Base-by-base conservation (phyloP, 352 stramenopile genomes). In the Pythium aquatile region DNA sequence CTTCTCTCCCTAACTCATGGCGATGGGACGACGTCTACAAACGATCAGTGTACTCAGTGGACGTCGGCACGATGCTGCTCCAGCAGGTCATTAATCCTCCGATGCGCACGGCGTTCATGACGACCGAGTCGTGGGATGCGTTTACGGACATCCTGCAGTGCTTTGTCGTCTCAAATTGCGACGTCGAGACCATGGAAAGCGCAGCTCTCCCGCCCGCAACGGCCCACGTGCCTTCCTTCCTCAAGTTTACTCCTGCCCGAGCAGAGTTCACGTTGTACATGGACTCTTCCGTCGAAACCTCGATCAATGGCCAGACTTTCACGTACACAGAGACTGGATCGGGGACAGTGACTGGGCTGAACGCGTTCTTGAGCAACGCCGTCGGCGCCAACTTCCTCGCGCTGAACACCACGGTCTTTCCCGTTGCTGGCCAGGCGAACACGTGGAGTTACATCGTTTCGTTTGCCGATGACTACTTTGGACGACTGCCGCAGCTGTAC, bases 101-200 rank as follows among this genome's bases (percentile, higher is more conserved):
- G 9, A 24, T 48, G 16, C n/a, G 5, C 17, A 40, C 42, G 0
- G 1, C 26, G 2, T 66, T 71, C 28, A n/a, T 16, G 33, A 56
- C 44, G 14, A 4, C 42, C 0, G 16, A 8, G 30, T 63, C 58
- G 10, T 65, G 46, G 59, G 7, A 39, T 0, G 11, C 30, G 2
- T 67, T 68, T 42, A 60, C 55, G 1, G 60, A 65, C 28, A 54
- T 65, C 6, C 32, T 73, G 17, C 8, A 26, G 29, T 73, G 66
- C 46, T 30, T 73, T 32, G 39, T 14, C 0, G 20, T 8, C 0
- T 17, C 14, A 0, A 0, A 5, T 20, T 73, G 66, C 35, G 66
- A 73, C 40, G 14, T 68, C 0, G 51, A 68, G 42, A 65, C 42
- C 32, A 68, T 73, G 60, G 33, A 44, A 37, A 56, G 40, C 28